Evolutionary conservation across 768 basidiomycete species (phyloP).

Genomic region (Phanerochaete carnosa): DNA sequence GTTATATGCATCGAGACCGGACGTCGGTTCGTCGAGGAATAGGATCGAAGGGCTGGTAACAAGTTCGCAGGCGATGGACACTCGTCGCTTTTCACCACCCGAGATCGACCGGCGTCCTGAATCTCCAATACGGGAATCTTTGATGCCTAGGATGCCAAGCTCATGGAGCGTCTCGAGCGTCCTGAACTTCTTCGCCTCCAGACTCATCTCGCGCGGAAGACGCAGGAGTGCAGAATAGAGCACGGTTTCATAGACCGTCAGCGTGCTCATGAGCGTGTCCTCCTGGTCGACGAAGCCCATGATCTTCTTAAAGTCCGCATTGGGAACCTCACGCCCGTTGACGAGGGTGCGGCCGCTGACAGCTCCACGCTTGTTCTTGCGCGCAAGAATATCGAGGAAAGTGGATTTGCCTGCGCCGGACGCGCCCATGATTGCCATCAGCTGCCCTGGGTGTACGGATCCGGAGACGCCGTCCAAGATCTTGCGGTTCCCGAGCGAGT

Average conservation of each 20-base stretch:
- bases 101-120: slow-evolving; percentile 87
- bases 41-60: slow-evolving; percentile 96
- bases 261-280: slow-evolving; percentile 93
- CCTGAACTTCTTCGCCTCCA: slow-evolving; percentile 91
- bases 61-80: slow-evolving; percentile 96
- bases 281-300: slow-evolving; percentile 98
- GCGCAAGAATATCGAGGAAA: slow-evolving; percentile 91
- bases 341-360: slow-evolving; percentile 76
- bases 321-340: slow-evolving; percentile 77
- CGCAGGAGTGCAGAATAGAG: slow-evolving; percentile 89
- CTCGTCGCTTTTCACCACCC: slow-evolving; percentile 95
- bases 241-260: slow-evolving; percentile 98
- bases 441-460: slow-evolving; percentile 80
- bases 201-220: slow-evolving; percentile 91
- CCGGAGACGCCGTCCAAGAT: slow-evolving; percentile 86
- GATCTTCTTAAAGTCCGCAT: slow-evolving; percentile 77
- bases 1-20: slow-evolving; percentile 92
- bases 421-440: slow-evolving; percentile 96
- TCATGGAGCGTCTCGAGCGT: slow-evolving; percentile 97
- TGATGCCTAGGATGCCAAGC: slow-evolving; percentile 88
- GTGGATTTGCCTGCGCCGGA: slow-evolving; percentile 97
- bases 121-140: slow-evolving; percentile 86
- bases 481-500: slow-evolving; percentile 60
- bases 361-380: slow-evolving; percentile 79
- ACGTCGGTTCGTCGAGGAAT: slow-evolving; percentile 97